Evolutionary conservation across 2,329 filamentous ascomycete species (phyloP).

Genomic region (Pochonia chlamydosporia): DNA sequence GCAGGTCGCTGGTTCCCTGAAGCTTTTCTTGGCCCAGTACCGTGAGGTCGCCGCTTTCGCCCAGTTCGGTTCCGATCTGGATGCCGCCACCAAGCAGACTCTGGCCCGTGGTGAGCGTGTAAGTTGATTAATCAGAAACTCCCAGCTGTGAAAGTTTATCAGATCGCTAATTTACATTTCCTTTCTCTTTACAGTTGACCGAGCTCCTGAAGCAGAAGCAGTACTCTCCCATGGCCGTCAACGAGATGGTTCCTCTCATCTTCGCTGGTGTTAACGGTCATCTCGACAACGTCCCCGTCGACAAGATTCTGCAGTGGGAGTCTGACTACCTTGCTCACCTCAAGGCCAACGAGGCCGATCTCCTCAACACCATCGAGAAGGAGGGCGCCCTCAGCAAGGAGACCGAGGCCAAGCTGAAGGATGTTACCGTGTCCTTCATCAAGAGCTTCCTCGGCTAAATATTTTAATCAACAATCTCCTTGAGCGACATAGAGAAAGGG

Average conservation of each 20-base stretch:
- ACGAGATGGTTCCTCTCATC: conserved; percentile 99
- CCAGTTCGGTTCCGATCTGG: conserved; percentile 99
- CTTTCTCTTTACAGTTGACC: conserved; percentile 65
- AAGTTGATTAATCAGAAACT: conserved; percentile 32
- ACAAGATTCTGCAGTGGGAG: conserved; percentile 92
- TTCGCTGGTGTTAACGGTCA: conserved; percentile 98
- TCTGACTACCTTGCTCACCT: conserved; percentile 88
- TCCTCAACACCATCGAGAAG: conserved; percentile 85
- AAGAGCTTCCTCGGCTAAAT: conserved; percentile 76
- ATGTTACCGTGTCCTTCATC: conserved; percentile 74
- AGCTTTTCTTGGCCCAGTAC: conserved; percentile 99
- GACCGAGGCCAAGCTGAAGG: conserved; percentile 74
- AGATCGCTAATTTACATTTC: conserved; percentile 2
- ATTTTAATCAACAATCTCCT: conserved; percentile 20
- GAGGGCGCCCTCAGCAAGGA: conserved; percentile 97
- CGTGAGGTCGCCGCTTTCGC: conserved; percentile 99
- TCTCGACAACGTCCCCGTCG: conserved; percentile 83
- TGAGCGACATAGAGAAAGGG: conserved; percentile 24
- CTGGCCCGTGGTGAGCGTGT: conserved; percentile 96
- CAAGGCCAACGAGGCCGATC: conserved; percentile 80
- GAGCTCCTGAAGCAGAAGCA: conserved; percentile 99
- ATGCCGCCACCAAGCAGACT: conserved; percentile 98
- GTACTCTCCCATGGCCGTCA: conserved; percentile 96
- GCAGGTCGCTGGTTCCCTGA: conserved; percentile 98
- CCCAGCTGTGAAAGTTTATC: conserved; percentile 17